Evolutionary conservation across 2,329 filamentous ascomycete species (phyloP).

Genomic region (Neophaeococcomyces aloes): DNA sequence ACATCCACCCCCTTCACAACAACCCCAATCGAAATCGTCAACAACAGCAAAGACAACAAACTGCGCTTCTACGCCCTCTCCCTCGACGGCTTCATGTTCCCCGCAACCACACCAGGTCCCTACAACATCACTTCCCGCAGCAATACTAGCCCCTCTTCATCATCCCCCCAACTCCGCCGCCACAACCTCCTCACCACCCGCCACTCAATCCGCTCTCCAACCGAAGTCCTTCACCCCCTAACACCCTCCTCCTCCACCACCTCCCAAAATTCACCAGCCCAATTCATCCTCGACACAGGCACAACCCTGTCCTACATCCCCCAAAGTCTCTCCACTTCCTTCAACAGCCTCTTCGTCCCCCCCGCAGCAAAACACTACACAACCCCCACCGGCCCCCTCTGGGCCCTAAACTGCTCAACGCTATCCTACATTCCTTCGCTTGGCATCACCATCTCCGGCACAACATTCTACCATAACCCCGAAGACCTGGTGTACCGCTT

Average conservation of each 20-base stretch:
- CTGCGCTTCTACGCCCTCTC: constrained; percentile 4
- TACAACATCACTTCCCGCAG: too few species aligned
- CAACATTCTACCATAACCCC: constrained; percentile 26
- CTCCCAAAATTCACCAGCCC: not conserved
- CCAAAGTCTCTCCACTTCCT: constrained; percentile 25
- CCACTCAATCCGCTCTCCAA: not conserved
- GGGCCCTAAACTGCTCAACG: constrained; percentile 34
- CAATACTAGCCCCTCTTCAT: not conserved
- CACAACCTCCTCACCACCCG: not conserved
- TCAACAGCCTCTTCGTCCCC: constrained; percentile 36
- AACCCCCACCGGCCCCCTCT: constrained; percentile 23
- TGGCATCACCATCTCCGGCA: constrained; percentile 31
- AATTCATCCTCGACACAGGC: constrained; percentile 18
- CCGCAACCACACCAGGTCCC: not conserved
- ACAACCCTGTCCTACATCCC: constrained; percentile 32
- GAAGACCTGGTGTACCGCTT: constrained; percentile 26
- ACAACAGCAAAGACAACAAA: not conserved
- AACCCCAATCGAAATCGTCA: not conserved
- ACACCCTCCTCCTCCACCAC: not conserved
- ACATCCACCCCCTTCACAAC: constrained; percentile 3
- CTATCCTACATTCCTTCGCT: constrained; percentile 27
- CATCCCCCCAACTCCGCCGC: not conserved
- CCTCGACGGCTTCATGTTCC: constrained; percentile 1
- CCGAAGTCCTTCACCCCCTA: not conserved
- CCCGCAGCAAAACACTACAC: constrained; percentile 27